Conservation (phyloP, 1,284 basidiomycete species). For the Phaffia rhodozyma region DNA sequence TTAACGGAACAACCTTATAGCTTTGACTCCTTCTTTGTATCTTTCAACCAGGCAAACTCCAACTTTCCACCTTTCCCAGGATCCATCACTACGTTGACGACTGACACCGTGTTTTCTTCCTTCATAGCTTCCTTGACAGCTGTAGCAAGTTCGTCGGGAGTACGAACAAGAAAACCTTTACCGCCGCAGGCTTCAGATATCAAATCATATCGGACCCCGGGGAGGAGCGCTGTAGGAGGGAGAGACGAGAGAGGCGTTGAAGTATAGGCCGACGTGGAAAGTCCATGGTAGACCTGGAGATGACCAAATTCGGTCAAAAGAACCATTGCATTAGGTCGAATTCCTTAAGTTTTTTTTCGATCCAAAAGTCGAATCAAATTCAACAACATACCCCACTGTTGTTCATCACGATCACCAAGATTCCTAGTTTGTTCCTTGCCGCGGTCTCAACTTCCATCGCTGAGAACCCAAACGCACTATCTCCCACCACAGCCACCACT, state of each 20-base stretch:
- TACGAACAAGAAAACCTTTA: constrained; percentile 18
- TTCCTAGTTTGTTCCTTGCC: constrained; percentile 21
- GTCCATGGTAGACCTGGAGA: constrained; percentile 21
- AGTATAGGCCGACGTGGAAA: constrained; percentile 15
- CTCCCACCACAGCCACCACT: constrained; percentile 21
- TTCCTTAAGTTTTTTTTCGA: background rate
- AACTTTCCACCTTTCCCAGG: constrained; percentile 19
- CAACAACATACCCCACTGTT: constrained; percentile 20
- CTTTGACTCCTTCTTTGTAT: constrained; percentile 19
- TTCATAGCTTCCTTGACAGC: constrained; percentile 16
- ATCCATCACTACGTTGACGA: constrained; percentile 23
- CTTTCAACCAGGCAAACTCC: constrained; percentile 21
- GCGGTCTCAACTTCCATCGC: constrained; percentile 23
- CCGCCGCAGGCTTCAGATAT: constrained; percentile 19
- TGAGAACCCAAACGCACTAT: constrained; percentile 22
- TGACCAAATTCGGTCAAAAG: background rate
- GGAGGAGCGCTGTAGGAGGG: constrained; percentile 21
- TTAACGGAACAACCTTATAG: background rate
- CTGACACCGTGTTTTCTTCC: constrained; percentile 14
- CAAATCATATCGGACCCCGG: constrained; percentile 21
- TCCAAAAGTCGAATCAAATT: background rate
- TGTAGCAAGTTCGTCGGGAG: constrained; percentile 18
- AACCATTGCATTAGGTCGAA: background rate
- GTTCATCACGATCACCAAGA: constrained; percentile 23
- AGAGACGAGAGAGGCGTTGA: constrained; percentile 17